phyloP scores from a whole-genome alignment of 2,329 filamentous ascomycete species.

The Stachybotrys chlorohalonatus region DNA sequence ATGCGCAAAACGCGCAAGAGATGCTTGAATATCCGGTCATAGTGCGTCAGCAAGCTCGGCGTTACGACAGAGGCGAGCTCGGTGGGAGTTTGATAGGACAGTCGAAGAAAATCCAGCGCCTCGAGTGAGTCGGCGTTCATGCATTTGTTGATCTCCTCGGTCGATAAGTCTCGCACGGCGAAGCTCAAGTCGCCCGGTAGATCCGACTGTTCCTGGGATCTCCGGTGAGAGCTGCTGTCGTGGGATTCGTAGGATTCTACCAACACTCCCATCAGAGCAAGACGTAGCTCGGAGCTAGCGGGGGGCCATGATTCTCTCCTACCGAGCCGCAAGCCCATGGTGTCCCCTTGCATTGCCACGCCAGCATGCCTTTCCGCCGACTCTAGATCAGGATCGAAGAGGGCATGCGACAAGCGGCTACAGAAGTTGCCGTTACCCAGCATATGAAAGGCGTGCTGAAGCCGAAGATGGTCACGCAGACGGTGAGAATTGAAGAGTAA shows the following conservation, averaged over 20 bases:
- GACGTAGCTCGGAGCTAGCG: constrained; percentile 82
- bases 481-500: constrained; percentile 69
- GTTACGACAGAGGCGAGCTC: constrained; percentile 70
- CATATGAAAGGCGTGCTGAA: constrained; percentile 76
- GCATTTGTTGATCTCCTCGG: constrained; percentile 72
- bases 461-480: constrained; percentile 59
- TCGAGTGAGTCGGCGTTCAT: constrained; percentile 75
- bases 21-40: constrained; percentile 77
- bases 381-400: constrained; percentile 78
- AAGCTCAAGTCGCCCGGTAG: constrained; percentile 71
- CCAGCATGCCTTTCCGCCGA: constrained; percentile 67
- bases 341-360: constrained; percentile 56
- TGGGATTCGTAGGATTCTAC: constrained; percentile 56
- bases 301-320: constrained; percentile 82
- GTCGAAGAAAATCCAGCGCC: constrained; percentile 84
- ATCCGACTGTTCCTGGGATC: constrained; percentile 8
- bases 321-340: constrained; percentile 78
- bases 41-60: constrained; percentile 59
- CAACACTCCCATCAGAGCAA: constrained; percentile 80
- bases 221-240: constrained; percentile 12
- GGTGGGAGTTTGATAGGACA: constrained; percentile 72
- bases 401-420: constrained; percentile 66
- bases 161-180: constrained; percentile 69
- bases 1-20: constrained; percentile 71
- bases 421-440: constrained; percentile 80